Conservation (phyloP, 176 grass and related monocot genomes). For the Poa pratensis region DNA sequence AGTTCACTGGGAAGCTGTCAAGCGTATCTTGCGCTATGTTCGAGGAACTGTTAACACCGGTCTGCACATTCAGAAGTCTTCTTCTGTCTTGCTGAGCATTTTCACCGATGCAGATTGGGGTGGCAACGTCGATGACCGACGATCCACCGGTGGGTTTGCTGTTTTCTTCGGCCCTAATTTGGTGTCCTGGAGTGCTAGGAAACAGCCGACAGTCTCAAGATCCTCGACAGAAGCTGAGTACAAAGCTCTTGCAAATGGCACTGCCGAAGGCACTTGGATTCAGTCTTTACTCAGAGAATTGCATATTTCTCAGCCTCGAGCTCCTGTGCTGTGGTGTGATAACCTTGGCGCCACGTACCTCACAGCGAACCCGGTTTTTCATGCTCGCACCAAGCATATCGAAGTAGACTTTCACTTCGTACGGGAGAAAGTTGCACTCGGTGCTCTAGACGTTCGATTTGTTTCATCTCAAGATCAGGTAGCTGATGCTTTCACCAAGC, state of each 20-base stretch:
- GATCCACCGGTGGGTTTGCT: not conserved
- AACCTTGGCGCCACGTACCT: not conserved
- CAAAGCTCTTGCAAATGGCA: not conserved
- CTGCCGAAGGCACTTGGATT: not conserved
- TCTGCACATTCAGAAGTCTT: not conserved
- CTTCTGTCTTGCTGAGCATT: not conserved
- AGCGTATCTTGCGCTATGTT: not conserved
- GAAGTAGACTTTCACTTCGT: not conserved
- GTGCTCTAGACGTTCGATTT: not conserved
- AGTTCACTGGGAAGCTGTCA: not conserved
- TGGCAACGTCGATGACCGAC: not conserved
- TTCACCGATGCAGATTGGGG: not conserved
- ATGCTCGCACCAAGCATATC: not conserved
- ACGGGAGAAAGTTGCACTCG: not conserved
- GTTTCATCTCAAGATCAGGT: not conserved
- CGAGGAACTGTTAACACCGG: too few species aligned
- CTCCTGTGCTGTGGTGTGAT: not conserved
- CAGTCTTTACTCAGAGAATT: not conserved
- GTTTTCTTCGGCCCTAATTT: not conserved
- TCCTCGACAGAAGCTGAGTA: not conserved
- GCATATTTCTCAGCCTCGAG: not conserved
- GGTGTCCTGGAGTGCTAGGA: not conserved
- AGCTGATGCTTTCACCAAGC: not conserved
- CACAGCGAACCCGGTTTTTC: not conserved
- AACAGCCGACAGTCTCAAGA: not conserved